Evolutionary conservation across 2,329 filamentous ascomycete genomes (phyloP).

Genomic region (Sporothrix sp.): DNA sequence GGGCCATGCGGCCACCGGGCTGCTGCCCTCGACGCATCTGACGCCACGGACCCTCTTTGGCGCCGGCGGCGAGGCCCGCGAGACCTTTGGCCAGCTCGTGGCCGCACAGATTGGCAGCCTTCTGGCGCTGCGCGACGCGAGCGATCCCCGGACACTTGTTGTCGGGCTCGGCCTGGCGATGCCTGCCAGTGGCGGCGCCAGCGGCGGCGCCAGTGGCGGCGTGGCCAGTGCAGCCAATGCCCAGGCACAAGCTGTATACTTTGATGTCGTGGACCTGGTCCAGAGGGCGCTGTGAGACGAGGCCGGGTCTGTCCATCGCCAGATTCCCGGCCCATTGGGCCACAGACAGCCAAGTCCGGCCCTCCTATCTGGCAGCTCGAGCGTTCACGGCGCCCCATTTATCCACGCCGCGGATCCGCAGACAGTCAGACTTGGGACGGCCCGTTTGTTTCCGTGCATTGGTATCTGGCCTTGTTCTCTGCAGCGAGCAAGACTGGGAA

Average conservation of each 20-base stretch:
- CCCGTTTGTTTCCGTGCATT: too few species aligned
- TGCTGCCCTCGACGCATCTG: constrained; percentile 69
- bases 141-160: constrained; percentile 51
- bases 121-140: constrained; percentile 60
- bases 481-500: too few species aligned
- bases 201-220: constrained; percentile 32
- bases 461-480: too few species aligned
- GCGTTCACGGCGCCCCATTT: too few species aligned
- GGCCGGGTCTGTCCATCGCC: too few species aligned
- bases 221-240: constrained; percentile 21
- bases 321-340: too few species aligned
- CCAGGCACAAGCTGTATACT: constrained; percentile 40
- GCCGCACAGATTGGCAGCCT: constrained; percentile 81
- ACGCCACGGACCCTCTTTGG: constrained; percentile 83
- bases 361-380: too few species aligned
- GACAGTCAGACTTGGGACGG: too few species aligned
- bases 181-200: too few species aligned
- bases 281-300: constrained; percentile 38
- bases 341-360: too few species aligned
- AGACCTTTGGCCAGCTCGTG: constrained; percentile 78
- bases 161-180: constrained; percentile 47
- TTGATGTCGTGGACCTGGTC: constrained; percentile 55
- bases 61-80: constrained; percentile 66
- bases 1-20: constrained; percentile 12
- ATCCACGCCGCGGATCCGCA: too few species aligned